Percentiles rank a stretch among this genome's conserved stretches.
These are phyloP conservation scores for Aspergillus amoenus DNA, from an alignment of 2,329 filamentous ascomycete species.

Conservation along the genomic window DNA sequence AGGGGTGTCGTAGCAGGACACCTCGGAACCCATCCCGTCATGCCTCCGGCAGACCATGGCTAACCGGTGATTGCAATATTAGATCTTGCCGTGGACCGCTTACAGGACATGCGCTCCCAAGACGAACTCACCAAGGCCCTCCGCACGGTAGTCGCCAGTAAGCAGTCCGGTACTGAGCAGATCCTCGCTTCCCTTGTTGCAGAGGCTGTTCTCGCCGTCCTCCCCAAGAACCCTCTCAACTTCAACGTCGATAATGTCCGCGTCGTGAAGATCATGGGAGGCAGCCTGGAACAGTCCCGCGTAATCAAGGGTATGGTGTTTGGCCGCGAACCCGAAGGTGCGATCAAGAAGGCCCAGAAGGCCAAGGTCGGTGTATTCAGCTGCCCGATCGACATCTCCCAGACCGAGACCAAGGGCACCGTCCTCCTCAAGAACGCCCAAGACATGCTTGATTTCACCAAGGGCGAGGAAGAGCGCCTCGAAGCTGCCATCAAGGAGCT, in stretches of 20 bases:
- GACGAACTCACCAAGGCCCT: slow-evolving; percentile 91
- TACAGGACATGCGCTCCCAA: slow-evolving; percentile 77
- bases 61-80: slow-evolving; percentile 2
- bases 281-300: slow-evolving; percentile 86
- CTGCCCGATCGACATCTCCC: slow-evolving; percentile 90
- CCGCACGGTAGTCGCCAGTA: slow-evolving; percentile 90
- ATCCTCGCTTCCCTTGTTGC: slow-evolving; percentile 83
- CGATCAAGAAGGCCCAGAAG: slow-evolving; percentile 83
- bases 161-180: slow-evolving; percentile 93
- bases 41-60: not conserved
- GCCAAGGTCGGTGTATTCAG: slow-evolving; percentile 97
- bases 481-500: slow-evolving; percentile 93
- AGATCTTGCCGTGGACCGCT: slow-evolving; percentile 87
- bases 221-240: slow-evolving; percentile 91
- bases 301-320: slow-evolving; percentile 99
- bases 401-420: slow-evolving; percentile 98
- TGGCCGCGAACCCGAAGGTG: slow-evolving; percentile 88
- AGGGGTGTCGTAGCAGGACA: not conserved
- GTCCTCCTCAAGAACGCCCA: slow-evolving; percentile 95
- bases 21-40: not conserved
- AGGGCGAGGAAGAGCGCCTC: slow-evolving; percentile 90
- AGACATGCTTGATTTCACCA: slow-evolving; percentile 98
- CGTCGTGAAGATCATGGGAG: slow-evolving; percentile 99
- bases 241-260: slow-evolving; percentile 99
- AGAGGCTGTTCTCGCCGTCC: slow-evolving; percentile 77